Conservation (phyloP, 2,329 filamentous ascomycete species). For the Stagonosporopsis cucurbitacearum region DNA sequence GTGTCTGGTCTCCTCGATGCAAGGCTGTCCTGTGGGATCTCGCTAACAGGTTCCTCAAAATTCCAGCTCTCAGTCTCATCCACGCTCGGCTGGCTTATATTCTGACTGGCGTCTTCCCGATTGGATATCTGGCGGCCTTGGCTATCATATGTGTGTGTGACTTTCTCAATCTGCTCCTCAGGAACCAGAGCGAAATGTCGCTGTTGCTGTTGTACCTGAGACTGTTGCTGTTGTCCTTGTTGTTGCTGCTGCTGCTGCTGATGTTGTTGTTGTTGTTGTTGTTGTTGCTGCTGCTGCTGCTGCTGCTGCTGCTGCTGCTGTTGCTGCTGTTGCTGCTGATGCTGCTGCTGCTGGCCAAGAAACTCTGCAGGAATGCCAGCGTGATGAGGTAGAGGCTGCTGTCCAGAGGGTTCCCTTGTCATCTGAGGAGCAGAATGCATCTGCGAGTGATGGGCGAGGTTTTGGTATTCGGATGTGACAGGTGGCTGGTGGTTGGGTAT, state of each 20-base stretch:
- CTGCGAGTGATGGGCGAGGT: slow-evolving; percentile 45
- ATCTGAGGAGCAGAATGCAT: slow-evolving; percentile 53
- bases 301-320: slow-evolving; percentile 27
- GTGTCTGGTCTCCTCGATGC: slow-evolving; percentile 77
- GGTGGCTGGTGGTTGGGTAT: slow-evolving; percentile 68
- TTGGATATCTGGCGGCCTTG: slow-evolving; percentile 60
- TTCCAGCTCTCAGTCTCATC: slow-evolving; percentile 82
- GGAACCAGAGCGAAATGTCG: slow-evolving; percentile 51
- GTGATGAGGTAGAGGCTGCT: slow-evolving; percentile 51
- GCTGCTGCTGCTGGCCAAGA: slow-evolving; percentile 47
- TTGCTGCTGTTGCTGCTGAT: slow-evolving; percentile 8
- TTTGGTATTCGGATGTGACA: slow-evolving; percentile 50
- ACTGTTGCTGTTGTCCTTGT: slow-evolving; percentile 32
- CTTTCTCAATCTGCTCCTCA: slow-evolving; percentile 64
- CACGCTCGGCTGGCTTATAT: slow-evolving; percentile 46
- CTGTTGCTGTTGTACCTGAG: slow-evolving; percentile 37
- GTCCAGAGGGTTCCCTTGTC: slow-evolving; percentile 52
- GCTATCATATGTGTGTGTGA: slow-evolving; percentile 65
- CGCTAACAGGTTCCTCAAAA: slow-evolving; percentile 78
- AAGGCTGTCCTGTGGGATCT: slow-evolving; percentile 60
- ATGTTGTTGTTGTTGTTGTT: slow-evolving; percentile 36
- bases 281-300: slow-evolving; percentile 40
- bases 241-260: slow-evolving; percentile 10
- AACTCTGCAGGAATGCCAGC: slow-evolving; percentile 35
- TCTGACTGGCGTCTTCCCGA: slow-evolving; percentile 51